Conservation (phyloP, 208 protist species). For the Wallacemonas rigidus region DNA sequence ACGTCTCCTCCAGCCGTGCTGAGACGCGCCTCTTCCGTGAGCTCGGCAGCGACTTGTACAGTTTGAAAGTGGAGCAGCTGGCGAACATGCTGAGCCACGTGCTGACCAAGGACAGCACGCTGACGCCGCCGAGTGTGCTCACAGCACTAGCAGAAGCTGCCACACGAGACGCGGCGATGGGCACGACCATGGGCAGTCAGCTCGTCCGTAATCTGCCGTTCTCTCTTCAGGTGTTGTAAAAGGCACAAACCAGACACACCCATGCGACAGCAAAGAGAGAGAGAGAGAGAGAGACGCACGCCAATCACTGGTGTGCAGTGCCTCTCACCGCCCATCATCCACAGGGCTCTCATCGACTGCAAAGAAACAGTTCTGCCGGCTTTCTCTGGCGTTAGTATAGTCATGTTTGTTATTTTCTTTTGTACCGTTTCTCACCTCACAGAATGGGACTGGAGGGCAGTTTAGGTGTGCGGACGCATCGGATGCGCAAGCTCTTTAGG, state of each 20-base stretch:
- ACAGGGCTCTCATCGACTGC: background rate
- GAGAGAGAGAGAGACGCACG: no score
- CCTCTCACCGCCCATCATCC: background rate
- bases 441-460: no score
- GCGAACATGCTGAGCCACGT: constrained; percentile 5
- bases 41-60: background rate
- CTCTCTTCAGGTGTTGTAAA: no score
- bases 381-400: background rate
- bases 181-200: background rate
- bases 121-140: background rate
- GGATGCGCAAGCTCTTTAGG: no score
- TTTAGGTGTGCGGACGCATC: no score
- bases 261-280: no score
- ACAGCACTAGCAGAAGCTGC: background rate
- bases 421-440: background rate
- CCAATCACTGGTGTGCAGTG: background rate
- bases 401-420: background rate
- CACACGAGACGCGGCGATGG: no score
- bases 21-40: background rate
- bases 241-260: no score
- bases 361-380: no score
- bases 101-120: background rate
- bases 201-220: background rate
- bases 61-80: constrained; percentile 1
- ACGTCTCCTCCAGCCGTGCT: background rate